Conservation (phyloP, 495 filamentous ascomycete species). For the Aspergillus asperescens region DNA sequence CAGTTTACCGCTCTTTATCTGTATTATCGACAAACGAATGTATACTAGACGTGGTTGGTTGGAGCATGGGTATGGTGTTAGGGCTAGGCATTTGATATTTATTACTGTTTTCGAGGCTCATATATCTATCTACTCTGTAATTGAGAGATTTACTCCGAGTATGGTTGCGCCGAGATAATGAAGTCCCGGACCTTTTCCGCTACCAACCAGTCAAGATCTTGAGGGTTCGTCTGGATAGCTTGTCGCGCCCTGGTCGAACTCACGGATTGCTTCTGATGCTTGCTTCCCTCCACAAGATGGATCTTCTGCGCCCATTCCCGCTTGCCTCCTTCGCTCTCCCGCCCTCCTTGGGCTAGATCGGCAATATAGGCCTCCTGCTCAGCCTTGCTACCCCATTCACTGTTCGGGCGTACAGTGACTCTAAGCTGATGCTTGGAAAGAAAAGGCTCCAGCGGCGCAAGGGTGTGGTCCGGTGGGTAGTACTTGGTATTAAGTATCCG, state of each 20-base stretch:
- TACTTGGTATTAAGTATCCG: constrained; percentile 81
- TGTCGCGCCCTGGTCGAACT: constrained; percentile 78
- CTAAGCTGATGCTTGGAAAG: constrained; percentile 64
- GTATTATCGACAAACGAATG: neutral
- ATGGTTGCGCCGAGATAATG: constrained; percentile 40
- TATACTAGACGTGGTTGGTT: constrained; percentile 14
- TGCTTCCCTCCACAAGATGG: constrained; percentile 59
- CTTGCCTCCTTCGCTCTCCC: constrained; percentile 52
- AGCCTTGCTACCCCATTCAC: constrained; percentile 55
- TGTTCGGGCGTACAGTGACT: constrained; percentile 66
- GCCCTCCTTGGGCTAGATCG: constrained; percentile 45
- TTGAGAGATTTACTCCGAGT: constrained; percentile 15
- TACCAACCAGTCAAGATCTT: constrained; percentile 57
- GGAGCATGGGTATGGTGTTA: constrained; percentile 15
- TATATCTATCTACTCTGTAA: neutral
- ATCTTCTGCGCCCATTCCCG: constrained; percentile 66
- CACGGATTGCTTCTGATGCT: constrained; percentile 51
- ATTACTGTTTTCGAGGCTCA: neutral
- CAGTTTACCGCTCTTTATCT: neutral
- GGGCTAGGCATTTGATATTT: constrained; percentile 4
- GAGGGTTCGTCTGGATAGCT: constrained; percentile 50
- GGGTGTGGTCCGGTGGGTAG: constrained; percentile 55
- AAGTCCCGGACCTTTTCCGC: constrained; percentile 57
- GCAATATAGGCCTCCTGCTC: constrained; percentile 58
- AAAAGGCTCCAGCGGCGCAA: constrained; percentile 59